These are phyloP conservation scores for Musa balbisiana DNA, from an alignment of 202 grass and related monocot species.

Conservation along the genomic window DNA sequence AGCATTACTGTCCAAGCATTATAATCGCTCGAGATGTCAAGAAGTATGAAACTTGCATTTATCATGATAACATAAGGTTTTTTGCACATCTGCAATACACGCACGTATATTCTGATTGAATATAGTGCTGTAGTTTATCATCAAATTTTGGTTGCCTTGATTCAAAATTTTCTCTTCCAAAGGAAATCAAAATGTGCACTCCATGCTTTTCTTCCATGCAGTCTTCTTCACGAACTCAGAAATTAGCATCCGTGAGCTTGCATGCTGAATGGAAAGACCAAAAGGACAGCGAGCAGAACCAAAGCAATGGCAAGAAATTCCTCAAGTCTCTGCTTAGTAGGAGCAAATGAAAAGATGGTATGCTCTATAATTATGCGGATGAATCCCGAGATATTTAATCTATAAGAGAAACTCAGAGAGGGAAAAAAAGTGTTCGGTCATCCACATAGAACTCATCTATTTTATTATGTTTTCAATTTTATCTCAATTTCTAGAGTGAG, in stretches of 20 bases:
- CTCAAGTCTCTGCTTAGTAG: constrained; percentile 81
- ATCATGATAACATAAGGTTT: no score
- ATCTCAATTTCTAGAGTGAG: no score
- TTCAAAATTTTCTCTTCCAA: background rate
- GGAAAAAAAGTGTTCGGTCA: no score
- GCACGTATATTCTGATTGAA: no score
- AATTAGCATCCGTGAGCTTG: constrained; percentile 49
- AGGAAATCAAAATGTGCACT: background rate
- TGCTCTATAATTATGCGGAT: constrained; percentile 38
- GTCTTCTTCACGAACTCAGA: constrained; percentile 40
- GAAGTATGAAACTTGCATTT: no score
- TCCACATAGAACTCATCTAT: no score
- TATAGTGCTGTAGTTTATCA: background rate
- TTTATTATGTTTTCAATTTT: no score
- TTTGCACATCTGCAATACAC: no score
- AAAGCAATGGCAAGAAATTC: constrained; percentile 73
- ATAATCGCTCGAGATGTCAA: no score
- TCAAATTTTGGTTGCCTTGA: background rate
- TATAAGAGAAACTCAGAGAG: background rate
- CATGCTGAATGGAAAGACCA: constrained; percentile 48
- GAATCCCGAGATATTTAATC: constrained; percentile 35
- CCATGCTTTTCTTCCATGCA: constrained; percentile 13
- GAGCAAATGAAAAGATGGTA: constrained; percentile 78
- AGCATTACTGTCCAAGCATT: no score
- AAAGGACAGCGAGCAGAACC: constrained; percentile 46